phyloP scores from a whole-genome alignment of 495 filamentous ascomycete genomes.

The Monascus purpureus region DNA sequence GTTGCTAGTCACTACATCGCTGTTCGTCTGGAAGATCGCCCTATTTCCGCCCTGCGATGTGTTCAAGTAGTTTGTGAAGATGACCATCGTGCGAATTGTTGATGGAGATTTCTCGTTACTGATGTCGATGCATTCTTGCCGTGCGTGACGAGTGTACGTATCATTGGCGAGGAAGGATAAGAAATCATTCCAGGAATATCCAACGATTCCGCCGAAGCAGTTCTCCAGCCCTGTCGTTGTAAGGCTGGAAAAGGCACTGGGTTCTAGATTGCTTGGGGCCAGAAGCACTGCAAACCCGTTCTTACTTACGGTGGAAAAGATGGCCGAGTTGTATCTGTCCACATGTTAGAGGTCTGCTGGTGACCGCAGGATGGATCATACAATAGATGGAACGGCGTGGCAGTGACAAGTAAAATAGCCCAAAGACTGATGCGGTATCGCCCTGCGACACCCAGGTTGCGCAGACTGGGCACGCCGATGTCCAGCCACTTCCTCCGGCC shows the following conservation, averaged over 20 bases:
- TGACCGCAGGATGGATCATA: neutral
- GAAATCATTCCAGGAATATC: too few species aligned
- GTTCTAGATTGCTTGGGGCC: neutral
- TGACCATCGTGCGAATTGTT: too few species aligned
- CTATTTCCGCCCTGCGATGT: too few species aligned
- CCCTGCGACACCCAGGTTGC: conserved; percentile 6
- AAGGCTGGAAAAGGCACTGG: neutral
- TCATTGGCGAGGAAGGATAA: too few species aligned
- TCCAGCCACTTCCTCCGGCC: conserved; percentile 9
- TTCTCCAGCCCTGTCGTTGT: neutral
- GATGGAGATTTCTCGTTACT: too few species aligned
- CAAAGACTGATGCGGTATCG: conserved; percentile 4
- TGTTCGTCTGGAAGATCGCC: too few species aligned
- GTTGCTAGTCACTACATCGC: too few species aligned
- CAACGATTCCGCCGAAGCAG: neutral
- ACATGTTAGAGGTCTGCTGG: too few species aligned
- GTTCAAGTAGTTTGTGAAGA: too few species aligned
- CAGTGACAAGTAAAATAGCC: conserved; percentile 6
- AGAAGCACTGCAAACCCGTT: conserved; percentile 8
- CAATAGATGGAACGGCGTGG: conserved; percentile 10
- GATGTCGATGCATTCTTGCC: too few species aligned
- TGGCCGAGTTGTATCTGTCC: conserved; percentile 10
- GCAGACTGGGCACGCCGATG: conserved; percentile 9
- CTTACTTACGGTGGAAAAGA: conserved; percentile 9
- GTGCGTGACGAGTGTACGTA: too few species aligned